Conservation (phyloP, 352 stramenopile species). For the Globisporangium cystogenes region DNA sequence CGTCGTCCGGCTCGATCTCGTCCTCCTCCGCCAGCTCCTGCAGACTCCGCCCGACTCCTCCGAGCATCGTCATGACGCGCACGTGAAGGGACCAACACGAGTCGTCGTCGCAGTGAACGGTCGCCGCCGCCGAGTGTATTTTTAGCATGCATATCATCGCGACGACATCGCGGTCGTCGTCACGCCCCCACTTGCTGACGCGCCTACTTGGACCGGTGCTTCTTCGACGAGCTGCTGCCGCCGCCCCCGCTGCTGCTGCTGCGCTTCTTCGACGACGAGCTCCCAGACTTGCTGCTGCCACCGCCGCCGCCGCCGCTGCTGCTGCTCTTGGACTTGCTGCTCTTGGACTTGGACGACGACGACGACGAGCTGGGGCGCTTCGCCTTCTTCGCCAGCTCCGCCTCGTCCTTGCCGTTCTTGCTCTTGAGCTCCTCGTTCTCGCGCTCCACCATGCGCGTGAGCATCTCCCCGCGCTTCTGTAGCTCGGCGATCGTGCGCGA, state of each 20-base stretch:
- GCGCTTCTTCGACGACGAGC: slow-evolving; percentile 46
- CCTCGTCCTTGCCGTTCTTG: slow-evolving; percentile 66
- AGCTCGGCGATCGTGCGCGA: slow-evolving; percentile 96
- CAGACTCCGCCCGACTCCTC: neutral
- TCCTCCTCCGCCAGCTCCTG: slow-evolving; percentile 11
- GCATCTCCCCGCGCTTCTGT: slow-evolving; percentile 94
- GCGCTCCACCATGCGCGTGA: slow-evolving; percentile 94
- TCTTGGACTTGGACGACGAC: slow-evolving; percentile 60
- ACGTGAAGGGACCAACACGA: neutral
- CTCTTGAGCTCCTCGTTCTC: slow-evolving; percentile 89
- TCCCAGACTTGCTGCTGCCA: slow-evolving; percentile 14
- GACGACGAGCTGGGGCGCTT: slow-evolving; percentile 56
- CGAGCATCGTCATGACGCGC: neutral
- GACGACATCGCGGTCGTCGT: no score
- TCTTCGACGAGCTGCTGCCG: slow-evolving; percentile 48
- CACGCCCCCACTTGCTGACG: no score
- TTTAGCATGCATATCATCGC: no score
- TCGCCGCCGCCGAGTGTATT: no score
- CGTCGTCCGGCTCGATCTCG: slow-evolving; percentile 2
- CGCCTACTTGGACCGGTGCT: slow-evolving; percentile 63
- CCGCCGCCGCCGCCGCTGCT: slow-evolving; percentile 16
- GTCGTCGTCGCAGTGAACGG: no score
- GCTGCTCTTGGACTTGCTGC: slow-evolving; percentile 48
- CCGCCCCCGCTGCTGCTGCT: slow-evolving; percentile 43
- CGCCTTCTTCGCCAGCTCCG: slow-evolving; percentile 75